phyloP scores from a whole-genome alignment of 306 rosid species.

The Lotus japonicus region DNA sequence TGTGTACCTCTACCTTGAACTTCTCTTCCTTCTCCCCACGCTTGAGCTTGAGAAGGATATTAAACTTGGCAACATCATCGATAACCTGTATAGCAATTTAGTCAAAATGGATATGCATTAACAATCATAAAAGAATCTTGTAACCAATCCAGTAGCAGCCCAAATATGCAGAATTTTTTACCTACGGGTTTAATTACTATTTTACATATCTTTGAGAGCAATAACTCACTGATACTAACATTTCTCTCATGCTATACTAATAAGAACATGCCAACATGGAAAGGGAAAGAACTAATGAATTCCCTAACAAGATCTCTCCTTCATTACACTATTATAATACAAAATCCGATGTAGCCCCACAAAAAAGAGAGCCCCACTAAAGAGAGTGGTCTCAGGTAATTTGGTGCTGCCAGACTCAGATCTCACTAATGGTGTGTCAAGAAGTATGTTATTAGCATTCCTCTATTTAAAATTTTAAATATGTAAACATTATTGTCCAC shows the following conservation, averaged over 20 bases:
- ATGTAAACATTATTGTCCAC: too few relatives aligned
- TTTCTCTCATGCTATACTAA: not conserved
- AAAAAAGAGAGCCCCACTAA: too few relatives aligned
- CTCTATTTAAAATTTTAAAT: too few relatives aligned
- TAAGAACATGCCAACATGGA: not conserved
- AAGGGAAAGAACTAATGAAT: not conserved
- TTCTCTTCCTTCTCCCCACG: slow-evolving; percentile 62
- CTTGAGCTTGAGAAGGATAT: slow-evolving; percentile 51
- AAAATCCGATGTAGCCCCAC: too few relatives aligned
- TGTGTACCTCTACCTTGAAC: slow-evolving; percentile 56
- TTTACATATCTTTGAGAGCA: too few relatives aligned
- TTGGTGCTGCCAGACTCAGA: too few relatives aligned
- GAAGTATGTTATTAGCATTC: too few relatives aligned
- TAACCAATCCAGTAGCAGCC: not conserved
- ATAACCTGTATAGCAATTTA: slow-evolving; percentile 40
- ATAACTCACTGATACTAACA: not conserved
- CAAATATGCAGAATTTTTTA: too few relatives aligned
- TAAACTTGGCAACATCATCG: slow-evolving; percentile 51
- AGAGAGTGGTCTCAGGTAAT: too few relatives aligned
- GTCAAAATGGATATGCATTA: not conserved
- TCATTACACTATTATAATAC: too few relatives aligned
- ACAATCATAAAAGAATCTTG: not conserved
- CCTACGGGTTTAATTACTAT: too few relatives aligned
- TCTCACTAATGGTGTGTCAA: too few relatives aligned
- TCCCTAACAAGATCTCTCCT: not conserved